A percentile compares a stretch with the other conserved stretches of the same genome.
phyloP scores from a whole-genome alignment of 192 early-diverging fungal species.

The Diversispora epigaea region DNA sequence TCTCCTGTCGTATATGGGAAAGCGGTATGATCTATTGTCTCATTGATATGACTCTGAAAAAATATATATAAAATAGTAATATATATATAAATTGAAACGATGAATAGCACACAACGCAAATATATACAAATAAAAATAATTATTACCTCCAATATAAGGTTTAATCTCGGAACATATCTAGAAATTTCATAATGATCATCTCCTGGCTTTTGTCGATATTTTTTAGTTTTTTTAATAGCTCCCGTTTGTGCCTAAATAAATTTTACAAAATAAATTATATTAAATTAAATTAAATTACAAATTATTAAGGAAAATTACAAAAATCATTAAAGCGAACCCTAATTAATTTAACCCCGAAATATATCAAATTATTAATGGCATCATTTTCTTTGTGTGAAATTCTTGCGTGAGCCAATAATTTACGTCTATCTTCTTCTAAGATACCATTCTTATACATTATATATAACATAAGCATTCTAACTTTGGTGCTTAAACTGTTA shows the following conservation, averaged over 20 bases:
- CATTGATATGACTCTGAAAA: conserved; percentile 55
- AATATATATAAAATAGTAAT: conserved; percentile 27
- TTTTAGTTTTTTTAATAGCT: conserved; percentile 42
- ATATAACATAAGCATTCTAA: conserved; percentile 78
- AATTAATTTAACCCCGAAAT: conserved; percentile 66
- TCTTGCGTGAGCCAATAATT: conserved; percentile 68
- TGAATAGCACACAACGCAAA: neutral
- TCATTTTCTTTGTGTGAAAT: conserved; percentile 72
- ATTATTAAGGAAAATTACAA: too few species aligned
- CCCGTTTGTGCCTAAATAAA: neutral
- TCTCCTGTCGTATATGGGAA: conserved; percentile 63
- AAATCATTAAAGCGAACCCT: conserved; percentile 25
- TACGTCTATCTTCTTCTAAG: conserved; percentile 65
- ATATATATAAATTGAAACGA: neutral
- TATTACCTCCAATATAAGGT: conserved; percentile 47
- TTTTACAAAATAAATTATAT: neutral
- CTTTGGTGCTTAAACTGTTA: conserved; percentile 61
- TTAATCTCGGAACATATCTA: conserved; percentile 75
- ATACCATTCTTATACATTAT: conserved; percentile 79
- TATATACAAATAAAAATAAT: neutral
- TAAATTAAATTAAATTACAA: neutral
- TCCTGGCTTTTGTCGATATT: conserved; percentile 49
- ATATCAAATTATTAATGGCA: conserved; percentile 71
- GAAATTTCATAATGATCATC: conserved; percentile 72
- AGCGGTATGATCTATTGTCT: conserved; percentile 54